Evolutionary conservation across 257 asterid species (phyloP).

Genomic region (Avicennia marina): DNA sequence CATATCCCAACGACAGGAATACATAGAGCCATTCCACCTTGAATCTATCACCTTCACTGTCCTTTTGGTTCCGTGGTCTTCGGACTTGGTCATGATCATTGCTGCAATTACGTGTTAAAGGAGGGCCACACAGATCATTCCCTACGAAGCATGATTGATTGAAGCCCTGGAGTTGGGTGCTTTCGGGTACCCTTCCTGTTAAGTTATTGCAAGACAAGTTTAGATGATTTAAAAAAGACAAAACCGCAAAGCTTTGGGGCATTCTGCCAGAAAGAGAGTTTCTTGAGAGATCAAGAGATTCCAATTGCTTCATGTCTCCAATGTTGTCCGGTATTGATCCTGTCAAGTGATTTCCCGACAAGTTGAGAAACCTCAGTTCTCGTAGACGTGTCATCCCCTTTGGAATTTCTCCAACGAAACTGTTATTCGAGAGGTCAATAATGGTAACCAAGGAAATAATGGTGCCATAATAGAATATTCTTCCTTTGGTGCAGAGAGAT

Average conservation of each 20-base stretch:
- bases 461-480: not conserved
- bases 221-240: slow-evolving; percentile 16
- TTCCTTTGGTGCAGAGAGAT: slow-evolving; percentile 22
- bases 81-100: not conserved
- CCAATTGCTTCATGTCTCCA: slow-evolving; percentile 27
- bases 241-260: slow-evolving; percentile 9
- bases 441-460: slow-evolving; percentile 18
- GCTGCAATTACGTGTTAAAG: slow-evolving; percentile 14
- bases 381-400: slow-evolving; percentile 21
- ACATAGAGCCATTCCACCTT: slow-evolving; percentile 16
- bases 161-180: slow-evolving; percentile 16
- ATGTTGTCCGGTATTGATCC: slow-evolving; percentile 19
- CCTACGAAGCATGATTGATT: slow-evolving; percentile 18
- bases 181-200: slow-evolving; percentile 27
- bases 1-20: slow-evolving; percentile 17
- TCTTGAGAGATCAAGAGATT: slow-evolving; percentile 29
- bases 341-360: slow-evolving; percentile 22
- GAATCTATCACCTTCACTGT: not conserved
- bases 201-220: slow-evolving; percentile 26
- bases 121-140: slow-evolving; percentile 28
- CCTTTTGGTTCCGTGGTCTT: not conserved
- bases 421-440: slow-evolving; percentile 29
- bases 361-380: slow-evolving; percentile 23
- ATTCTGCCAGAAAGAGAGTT: slow-evolving; percentile 29
- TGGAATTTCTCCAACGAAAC: slow-evolving; percentile 29